These are phyloP conservation scores for Syncephalis fuscata DNA, from an alignment of 371 early-diverging fungal genomes.

Conservation along the genomic window DNA sequence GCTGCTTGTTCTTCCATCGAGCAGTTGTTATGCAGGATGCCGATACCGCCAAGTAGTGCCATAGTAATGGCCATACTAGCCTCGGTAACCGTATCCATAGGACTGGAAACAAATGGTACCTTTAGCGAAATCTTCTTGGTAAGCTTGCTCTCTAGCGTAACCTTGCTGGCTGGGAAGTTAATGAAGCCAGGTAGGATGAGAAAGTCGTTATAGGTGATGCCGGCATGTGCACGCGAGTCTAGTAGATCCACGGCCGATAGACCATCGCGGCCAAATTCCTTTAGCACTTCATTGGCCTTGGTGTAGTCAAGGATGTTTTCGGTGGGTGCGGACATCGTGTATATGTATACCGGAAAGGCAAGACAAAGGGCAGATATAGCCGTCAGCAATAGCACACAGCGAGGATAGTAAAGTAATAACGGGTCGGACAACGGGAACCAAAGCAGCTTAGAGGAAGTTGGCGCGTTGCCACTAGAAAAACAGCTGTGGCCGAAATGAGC, in stretches of 20 bases:
- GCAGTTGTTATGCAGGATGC: slow-evolving; percentile 97
- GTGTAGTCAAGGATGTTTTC: slow-evolving; percentile 15
- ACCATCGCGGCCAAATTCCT: slow-evolving; percentile 41
- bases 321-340: too few relatives aligned
- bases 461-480: too few relatives aligned
- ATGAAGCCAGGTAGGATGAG: slow-evolving; percentile 90
- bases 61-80: slow-evolving; percentile 93
- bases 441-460: too few relatives aligned
- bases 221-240: slow-evolving; percentile 55
- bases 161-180: slow-evolving; percentile 72
- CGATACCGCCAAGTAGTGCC: slow-evolving; percentile 91
- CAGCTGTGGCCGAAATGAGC: too few relatives aligned
- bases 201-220: slow-evolving; percentile 95
- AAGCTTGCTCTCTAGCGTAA: slow-evolving; percentile 62
- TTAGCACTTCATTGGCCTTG: slow-evolving; percentile 20
- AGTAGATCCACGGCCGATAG: slow-evolving; percentile 55
- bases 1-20: slow-evolving; percentile 83
- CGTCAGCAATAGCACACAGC: too few relatives aligned
- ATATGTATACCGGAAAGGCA: too few relatives aligned
- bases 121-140: slow-evolving; percentile 76
- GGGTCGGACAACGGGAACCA: too few relatives aligned
- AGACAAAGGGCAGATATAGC: too few relatives aligned
- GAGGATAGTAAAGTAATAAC: too few relatives aligned
- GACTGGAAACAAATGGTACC: slow-evolving; percentile 84
- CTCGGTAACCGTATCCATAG: slow-evolving; percentile 98